These are phyloP conservation scores for Isatis lusitanica DNA, from an alignment of 441 rosid species.

Conservation along the genomic window DNA sequence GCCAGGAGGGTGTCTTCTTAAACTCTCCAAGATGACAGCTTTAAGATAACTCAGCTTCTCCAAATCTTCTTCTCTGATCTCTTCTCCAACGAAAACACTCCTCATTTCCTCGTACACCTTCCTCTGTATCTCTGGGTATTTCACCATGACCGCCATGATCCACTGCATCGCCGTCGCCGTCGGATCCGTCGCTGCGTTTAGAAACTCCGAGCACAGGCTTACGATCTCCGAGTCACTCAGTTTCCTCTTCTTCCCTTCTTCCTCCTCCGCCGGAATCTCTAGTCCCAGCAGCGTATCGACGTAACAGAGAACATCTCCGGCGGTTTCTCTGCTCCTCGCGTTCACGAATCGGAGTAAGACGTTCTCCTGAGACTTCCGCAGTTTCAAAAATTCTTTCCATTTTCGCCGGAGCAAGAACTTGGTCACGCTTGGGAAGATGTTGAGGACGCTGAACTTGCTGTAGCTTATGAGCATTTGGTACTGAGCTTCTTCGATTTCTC, in stretches of 20 bases:
- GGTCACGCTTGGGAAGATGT: slow-evolving; percentile 41
- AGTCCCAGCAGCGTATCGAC: slow-evolving; percentile 32
- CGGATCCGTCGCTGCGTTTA: slow-evolving; percentile 41
- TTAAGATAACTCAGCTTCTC: slow-evolving; percentile 35
- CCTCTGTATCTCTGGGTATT: slow-evolving; percentile 39
- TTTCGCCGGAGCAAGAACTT: slow-evolving; percentile 26
- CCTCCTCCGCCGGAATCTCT: slow-evolving; percentile 34
- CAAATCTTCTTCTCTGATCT: slow-evolving; percentile 42
- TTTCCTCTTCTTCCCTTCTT: slow-evolving; percentile 36
- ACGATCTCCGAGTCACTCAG: slow-evolving; percentile 36
- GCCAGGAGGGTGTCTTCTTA: slow-evolving; percentile 43
- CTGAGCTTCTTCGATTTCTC: slow-evolving; percentile 41
- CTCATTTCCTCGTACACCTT: slow-evolving; percentile 31
- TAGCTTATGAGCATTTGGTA: slow-evolving; percentile 30
- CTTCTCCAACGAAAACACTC: slow-evolving; percentile 17
- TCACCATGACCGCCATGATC: slow-evolving; percentile 43
- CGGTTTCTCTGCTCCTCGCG: slow-evolving; percentile 3
- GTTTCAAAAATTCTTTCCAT: slow-evolving; percentile 32
- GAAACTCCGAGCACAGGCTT: slow-evolving; percentile 39
- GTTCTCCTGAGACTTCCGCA: slow-evolving; percentile 32
- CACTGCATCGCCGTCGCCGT: slow-evolving; percentile 43
- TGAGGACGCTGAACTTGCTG: slow-evolving; percentile 36
- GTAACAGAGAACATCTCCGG: slow-evolving; percentile 34
- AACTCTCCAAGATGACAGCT: slow-evolving; percentile 41
- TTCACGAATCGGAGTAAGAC: slow-evolving; percentile 30